These are phyloP conservation scores for Crinitomyces ghanaensis DNA, from an alignment of 805 yeast species.

Conservation along the genomic window DNA sequence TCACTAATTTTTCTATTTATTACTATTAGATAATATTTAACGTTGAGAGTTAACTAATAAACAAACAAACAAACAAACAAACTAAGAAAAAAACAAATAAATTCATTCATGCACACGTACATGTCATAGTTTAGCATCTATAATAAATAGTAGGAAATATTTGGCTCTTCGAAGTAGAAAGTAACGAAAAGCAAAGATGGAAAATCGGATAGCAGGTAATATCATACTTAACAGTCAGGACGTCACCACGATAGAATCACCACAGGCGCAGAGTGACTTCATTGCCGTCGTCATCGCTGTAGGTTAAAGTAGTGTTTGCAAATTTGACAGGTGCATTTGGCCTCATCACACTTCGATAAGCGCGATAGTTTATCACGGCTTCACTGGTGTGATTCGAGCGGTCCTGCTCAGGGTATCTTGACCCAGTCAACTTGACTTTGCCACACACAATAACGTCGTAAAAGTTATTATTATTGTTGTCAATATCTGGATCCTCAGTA, in stretches of 20 bases:
- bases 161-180: no score
- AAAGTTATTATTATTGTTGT: conserved; percentile 4
- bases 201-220: no score
- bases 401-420: not conserved
- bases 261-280: conserved; percentile 6
- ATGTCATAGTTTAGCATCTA: no score
- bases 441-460: conserved; percentile 13
- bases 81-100: no score
- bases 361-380: conserved; percentile 9
- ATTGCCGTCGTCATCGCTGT: conserved; percentile 6
- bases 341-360: conserved; percentile 8
- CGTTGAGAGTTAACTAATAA: no score
- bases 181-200: no score
- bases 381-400: not conserved
- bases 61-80: no score
- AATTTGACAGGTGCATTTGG: conserved; percentile 10
- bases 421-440: conserved; percentile 1
- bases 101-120: no score
- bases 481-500: conserved; percentile 10
- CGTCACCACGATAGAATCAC: conserved; percentile 3
- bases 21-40: no score
- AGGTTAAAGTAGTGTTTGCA: conserved; percentile 5
- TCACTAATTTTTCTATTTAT: no score
- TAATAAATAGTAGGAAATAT: no score
- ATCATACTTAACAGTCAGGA: no score